phyloP scores from a whole-genome alignment of 2,329 filamentous ascomycete genomes.

The Cladorrhinum sp. region DNA sequence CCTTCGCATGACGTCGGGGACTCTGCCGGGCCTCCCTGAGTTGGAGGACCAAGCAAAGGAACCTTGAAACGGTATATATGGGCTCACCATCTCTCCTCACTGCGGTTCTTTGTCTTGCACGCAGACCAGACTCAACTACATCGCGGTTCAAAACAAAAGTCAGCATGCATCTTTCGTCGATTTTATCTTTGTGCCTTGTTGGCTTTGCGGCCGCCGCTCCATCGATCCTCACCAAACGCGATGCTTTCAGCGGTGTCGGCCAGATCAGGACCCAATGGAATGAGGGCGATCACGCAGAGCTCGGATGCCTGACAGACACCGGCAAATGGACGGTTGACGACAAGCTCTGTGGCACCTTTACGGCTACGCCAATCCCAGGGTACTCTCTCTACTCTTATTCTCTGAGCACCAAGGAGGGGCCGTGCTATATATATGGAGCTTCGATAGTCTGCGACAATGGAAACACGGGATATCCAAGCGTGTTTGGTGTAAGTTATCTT shows the following conservation, averaged over 20 bases:
- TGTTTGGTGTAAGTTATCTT: slow-evolving; percentile 19
- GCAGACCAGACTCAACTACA: not conserved
- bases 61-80: not conserved
- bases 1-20: not conserved
- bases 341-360: slow-evolving; percentile 13
- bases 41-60: too few species aligned
- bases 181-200: not conserved
- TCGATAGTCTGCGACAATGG: slow-evolving; percentile 14
- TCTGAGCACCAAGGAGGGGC: slow-evolving; percentile 3
- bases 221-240: not conserved
- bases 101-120: not conserved
- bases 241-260: slow-evolving; percentile 14
- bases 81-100: not conserved
- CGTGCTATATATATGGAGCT: slow-evolving; percentile 12
- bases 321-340: slow-evolving; percentile 19
- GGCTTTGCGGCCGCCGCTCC: not conserved
- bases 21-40: too few species aligned
- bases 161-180: not conserved
- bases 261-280: slow-evolving; percentile 17
- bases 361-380: not conserved
- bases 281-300: slow-evolving; percentile 13
- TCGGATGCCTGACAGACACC: slow-evolving; percentile 19
- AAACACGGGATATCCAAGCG: not conserved
- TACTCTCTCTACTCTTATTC: not conserved
- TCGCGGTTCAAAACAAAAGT: not conserved